Base-by-base conservation (phyloP, 148 eudicot genomes). In the Diospyros kaki region DNA sequence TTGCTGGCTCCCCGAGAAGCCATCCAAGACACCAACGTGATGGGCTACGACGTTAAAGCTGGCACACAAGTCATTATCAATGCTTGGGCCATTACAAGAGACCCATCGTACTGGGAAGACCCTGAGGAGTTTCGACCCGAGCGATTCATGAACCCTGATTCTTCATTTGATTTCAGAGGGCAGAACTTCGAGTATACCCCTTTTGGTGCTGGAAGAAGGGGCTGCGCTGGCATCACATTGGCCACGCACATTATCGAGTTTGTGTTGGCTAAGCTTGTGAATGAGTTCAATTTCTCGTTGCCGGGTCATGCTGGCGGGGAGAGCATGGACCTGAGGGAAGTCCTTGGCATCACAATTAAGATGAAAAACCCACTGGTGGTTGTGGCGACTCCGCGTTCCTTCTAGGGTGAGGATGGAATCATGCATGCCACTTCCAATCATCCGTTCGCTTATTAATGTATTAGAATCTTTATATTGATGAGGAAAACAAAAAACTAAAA, bases 251-350 rank as follows among this genome's bases (percentile, higher is more conserved):
- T 54, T 13, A 69, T 72, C 18, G 88, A 85, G 76, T 73, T 76
- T 56, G 77, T 76, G n/a, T 44, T 81, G 70, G 88, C 86, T 70
- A 80, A 78, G 70, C 78, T 86, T 9, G 38, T 83, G 62, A 13
- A 78, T 58, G 64, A 71, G 52, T 83, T 81, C 42, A 62, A 86
- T 51, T 86, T 84, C 86, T 71, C 40, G 55, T 41, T 83, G 56
- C 83, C 88, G 9, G 73, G 60, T 15, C 64, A 76, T 66, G 68
- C 44, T 17, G 66, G 58, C 0, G 68, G 53, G 53, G 64, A 75
- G 65, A 58, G 61, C 62, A 44, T 84, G 48, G 86, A 87, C 70
- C 79, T 85, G 83, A 80, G 51, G 12, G 88, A 87, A 63, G 1
- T 69, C 46, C 64, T 71, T 64, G 86, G 75, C 40, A 13, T 84